These are phyloP conservation scores for Santalum album DNA, from an alignment of 164 flowering plant species.

Conservation along the genomic window DNA sequence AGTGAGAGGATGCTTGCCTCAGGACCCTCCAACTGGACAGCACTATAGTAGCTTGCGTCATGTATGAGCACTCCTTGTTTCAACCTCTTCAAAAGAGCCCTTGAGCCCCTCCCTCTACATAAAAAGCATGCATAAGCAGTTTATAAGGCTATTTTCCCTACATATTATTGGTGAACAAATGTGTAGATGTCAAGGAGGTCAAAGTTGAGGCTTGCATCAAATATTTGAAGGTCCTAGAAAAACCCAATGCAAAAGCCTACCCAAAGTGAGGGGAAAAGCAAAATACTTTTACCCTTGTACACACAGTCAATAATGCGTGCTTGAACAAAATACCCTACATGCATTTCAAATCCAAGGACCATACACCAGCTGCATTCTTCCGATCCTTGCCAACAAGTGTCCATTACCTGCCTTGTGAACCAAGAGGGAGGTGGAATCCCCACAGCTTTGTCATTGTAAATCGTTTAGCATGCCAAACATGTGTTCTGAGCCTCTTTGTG, in stretches of 20 bases:
- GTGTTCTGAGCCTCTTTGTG: conserved; percentile 80
- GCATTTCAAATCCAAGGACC: no score
- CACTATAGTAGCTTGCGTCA: conserved; percentile 70
- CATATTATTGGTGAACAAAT: no score
- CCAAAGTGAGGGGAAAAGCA: no score
- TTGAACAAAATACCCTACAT: no score
- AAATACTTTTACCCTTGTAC: no score
- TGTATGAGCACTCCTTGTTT: conserved; percentile 55
- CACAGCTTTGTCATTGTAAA: conserved; percentile 69
- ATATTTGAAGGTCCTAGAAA: no score
- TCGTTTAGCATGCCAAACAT: conserved; percentile 92
- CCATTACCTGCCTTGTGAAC: conserved; percentile 75
- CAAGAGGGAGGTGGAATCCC: conserved; percentile 81
- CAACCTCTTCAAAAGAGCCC: conserved; percentile 66
- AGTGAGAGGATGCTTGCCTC: conserved; percentile 48
- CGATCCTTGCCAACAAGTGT: background rate
- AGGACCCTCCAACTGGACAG: conserved; percentile 82
- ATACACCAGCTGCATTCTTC: no score
- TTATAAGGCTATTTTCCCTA: no score
- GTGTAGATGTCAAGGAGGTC: no score
- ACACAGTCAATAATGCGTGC: no score
- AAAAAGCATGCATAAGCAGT: conserved; percentile 4
- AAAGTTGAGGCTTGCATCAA: no score
- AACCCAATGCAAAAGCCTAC: no score
- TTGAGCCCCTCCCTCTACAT: conserved; percentile 82